Evolutionary conservation across 768 basidiomycete genomes (phyloP).

Genomic region (Trametes cubensis): DNA sequence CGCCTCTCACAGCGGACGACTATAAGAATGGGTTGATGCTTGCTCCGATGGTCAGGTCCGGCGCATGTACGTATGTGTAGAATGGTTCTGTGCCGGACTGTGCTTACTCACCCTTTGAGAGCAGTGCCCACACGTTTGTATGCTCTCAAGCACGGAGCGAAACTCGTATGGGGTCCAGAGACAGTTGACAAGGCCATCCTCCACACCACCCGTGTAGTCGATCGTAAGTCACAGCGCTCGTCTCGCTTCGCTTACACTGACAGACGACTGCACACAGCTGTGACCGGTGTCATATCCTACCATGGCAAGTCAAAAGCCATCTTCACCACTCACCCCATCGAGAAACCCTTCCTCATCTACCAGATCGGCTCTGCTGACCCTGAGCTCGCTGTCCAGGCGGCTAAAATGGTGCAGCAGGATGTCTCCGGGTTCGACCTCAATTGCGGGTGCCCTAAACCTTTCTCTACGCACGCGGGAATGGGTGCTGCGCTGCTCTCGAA

Average conservation of each 20-base stretch:
- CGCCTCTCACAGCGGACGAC: conserved; percentile 64
- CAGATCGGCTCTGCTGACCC: conserved; percentile 93
- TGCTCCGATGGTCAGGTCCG: conserved; percentile 98
- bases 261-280: conserved; percentile 51
- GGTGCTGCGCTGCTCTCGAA: conserved; percentile 93
- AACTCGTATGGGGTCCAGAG: conserved; percentile 95
- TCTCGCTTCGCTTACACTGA: background rate
- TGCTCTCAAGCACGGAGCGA: conserved; percentile 90
- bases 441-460: conserved; percentile 96
- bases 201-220: conserved; percentile 78
- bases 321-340: conserved; percentile 91
- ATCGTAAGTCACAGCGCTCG: conserved; percentile 58
- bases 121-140: conserved; percentile 84
- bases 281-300: conserved; percentile 86
- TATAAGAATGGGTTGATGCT: conserved; percentile 91
- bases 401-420: conserved; percentile 82
- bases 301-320: conserved; percentile 82
- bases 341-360: conserved; percentile 93
- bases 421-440: conserved; percentile 96
- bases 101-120: conserved; percentile 17
- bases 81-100: background rate
- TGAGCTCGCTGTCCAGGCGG: conserved; percentile 89
- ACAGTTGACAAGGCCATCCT: conserved; percentile 96
- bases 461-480: conserved; percentile 94
- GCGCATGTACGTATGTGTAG: conserved; percentile 62